Conservation (phyloP, 2,329 filamentous ascomycete species). For the Beauveria sp. region DNA sequence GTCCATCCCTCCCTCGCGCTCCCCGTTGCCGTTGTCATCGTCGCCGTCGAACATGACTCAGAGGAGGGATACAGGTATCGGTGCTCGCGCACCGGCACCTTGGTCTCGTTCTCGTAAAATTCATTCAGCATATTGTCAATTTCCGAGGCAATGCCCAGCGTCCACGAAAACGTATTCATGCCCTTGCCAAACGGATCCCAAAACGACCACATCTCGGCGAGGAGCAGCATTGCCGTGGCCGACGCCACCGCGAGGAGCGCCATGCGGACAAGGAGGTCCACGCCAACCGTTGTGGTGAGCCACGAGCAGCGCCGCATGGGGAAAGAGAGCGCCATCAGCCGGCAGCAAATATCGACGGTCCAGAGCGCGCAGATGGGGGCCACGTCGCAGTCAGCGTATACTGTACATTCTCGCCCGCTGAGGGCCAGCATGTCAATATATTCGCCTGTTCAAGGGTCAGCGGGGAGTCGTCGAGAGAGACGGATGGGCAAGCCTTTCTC, state of each 20-base stretch:
- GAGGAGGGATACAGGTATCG: neutral
- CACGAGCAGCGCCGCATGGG: conserved; percentile 17
- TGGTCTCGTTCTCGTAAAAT: conserved; percentile 17
- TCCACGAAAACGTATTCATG: conserved; percentile 20
- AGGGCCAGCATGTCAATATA: conserved; percentile 19
- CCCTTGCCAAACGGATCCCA: conserved; percentile 20
- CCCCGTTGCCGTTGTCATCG: neutral
- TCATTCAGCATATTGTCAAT: conserved; percentile 22
- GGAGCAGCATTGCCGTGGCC: conserved; percentile 14
- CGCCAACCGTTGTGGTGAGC: conserved; percentile 10
- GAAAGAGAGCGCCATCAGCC: conserved; percentile 11
- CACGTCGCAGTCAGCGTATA: conserved; percentile 16
- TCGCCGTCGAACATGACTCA: neutral
- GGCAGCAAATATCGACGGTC: conserved; percentile 10
- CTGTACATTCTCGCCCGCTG: conserved; percentile 15
- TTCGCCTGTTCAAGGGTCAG: conserved; percentile 14
- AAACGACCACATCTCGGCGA: conserved; percentile 19
- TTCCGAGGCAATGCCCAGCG: conserved; percentile 21
- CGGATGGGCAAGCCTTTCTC: too few relatives aligned
- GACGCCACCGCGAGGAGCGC: conserved; percentile 8
- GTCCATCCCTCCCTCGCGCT: too few relatives aligned
- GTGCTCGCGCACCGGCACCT: neutral
- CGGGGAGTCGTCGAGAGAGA: too few relatives aligned
- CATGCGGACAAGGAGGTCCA: neutral
- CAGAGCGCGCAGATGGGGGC: conserved; percentile 16